Evolutionary conservation across 495 filamentous ascomycete genomes (phyloP).

Genomic region (Chlorociboria aeruginascens): DNA sequence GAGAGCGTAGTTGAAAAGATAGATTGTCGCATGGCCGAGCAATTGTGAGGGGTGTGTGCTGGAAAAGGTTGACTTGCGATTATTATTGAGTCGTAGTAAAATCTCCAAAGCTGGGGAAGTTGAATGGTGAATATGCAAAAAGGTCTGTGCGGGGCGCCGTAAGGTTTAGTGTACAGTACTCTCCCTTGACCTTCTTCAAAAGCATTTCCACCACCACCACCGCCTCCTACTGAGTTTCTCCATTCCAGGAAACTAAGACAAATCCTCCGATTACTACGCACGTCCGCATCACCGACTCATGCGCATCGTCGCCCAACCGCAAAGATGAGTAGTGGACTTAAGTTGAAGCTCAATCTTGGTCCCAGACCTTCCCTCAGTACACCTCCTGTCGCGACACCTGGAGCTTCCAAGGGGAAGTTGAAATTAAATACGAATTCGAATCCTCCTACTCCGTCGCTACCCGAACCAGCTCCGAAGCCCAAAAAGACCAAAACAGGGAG

Average conservation of each 20-base stretch:
- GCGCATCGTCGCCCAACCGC: not conserved
- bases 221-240: too few species aligned
- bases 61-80: not conserved
- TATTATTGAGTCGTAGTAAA: not conserved
- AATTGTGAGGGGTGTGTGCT: not conserved
- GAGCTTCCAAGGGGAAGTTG: slow-evolving; percentile 31
- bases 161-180: too few species aligned
- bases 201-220: too few species aligned
- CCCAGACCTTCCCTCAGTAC: slow-evolving; percentile 4
- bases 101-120: too few species aligned
- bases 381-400: slow-evolving; percentile 25
- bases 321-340: slow-evolving; percentile 11
- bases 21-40: slow-evolving; percentile 13
- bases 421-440: slow-evolving; percentile 31
- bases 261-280: not conserved
- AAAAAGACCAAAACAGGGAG: slow-evolving; percentile 36
- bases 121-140: too few species aligned
- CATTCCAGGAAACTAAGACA: too few species aligned
- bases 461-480: slow-evolving; percentile 11
- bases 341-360: slow-evolving; percentile 25
- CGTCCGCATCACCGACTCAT: not conserved
- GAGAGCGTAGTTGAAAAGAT: slow-evolving; percentile 2
- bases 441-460: slow-evolving; percentile 31
- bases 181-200: too few species aligned
- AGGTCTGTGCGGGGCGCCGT: too few species aligned